Evolutionary conservation across 1,284 basidiomycete species (phyloP), one percentile per base, ranked within the genome.

Genomic region (Exobasidium cylindrosporum): DNA sequence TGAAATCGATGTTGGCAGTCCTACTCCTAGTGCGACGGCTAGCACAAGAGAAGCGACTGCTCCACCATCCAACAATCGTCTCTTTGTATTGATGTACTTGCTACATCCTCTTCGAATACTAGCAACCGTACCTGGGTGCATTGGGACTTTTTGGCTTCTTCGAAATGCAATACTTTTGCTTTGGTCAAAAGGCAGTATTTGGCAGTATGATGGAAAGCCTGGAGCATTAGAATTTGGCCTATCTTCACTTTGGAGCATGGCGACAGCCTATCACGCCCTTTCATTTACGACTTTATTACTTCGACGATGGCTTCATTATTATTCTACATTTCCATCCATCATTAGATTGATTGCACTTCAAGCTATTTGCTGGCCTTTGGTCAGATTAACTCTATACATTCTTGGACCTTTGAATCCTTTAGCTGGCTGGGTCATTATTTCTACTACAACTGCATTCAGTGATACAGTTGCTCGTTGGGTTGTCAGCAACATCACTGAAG

Each of bases 311-410:
- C 84, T 86, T 43, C 84, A 88, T 0, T 91, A 92, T 81, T 92
- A 92, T 72, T 85, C 88, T 0, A 87, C 89, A 0, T 81, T 90
- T 28, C 84, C 90, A 1, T 89, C 90, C 2, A 85, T 92, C 58
- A 89, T 92, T 71, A 87, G 90, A 10, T 86, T 92, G 1, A 84
- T 92, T 52, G 89, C 88, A 0, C 82, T 92, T 1, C 90, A 92
- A 80, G 88, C 89, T 6, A 91, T 92, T 63, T 82, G 90, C 78
- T 92, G 91, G 90, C 89, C 90, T 1, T 87, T 90, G 7, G 91
- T 90, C 5, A 88, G 90, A 63, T 79, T 89, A 35, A 90, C 88
- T 1, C 84, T 92, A 23, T 84, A 82, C 44, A 79, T 90, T 46
- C 84, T 91, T 63, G 86, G 87, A 44, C 83, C 86, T 60, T 81